Evolutionary conservation across 2,329 filamentous ascomycete species (phyloP).

Genomic region (Xylaria sp.): DNA sequence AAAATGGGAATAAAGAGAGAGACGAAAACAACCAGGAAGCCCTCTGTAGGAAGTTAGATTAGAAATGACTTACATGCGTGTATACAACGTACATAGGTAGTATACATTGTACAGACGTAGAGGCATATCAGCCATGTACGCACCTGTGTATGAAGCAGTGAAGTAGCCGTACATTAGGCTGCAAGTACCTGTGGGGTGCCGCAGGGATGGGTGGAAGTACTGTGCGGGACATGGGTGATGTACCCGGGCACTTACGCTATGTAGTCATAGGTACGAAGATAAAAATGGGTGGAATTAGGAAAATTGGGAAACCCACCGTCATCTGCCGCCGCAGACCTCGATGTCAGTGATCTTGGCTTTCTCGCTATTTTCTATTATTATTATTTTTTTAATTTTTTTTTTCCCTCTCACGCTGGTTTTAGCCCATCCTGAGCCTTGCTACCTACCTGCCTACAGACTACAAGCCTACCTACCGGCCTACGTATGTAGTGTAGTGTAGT

Average conservation of each 20-base stretch:
- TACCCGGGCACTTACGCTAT: not conserved
- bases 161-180: too few relatives aligned
- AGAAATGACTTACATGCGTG: slow-evolving; percentile 26
- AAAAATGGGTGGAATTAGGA: not conserved
- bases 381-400: not conserved
- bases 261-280: not conserved
- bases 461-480: not conserved
- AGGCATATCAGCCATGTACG: not conserved
- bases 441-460: not conserved
- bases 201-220: not conserved
- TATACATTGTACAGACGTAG: slow-evolving; percentile 1
- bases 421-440: not conserved
- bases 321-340: not conserved
- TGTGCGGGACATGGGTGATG: not conserved
- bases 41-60: slow-evolving; percentile 18
- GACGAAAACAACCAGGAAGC: slow-evolving; percentile 24
- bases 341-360: not conserved
- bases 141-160: slow-evolving; percentile 11
- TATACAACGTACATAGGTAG: not conserved
- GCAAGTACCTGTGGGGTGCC: too few relatives aligned
- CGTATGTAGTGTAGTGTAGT: not conserved
- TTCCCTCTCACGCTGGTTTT: not conserved
- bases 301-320: not conserved
- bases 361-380: too few relatives aligned
- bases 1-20: slow-evolving; percentile 9